Conservation (phyloP, 306 rosid species). For the Pyrus bretschneideri region DNA sequence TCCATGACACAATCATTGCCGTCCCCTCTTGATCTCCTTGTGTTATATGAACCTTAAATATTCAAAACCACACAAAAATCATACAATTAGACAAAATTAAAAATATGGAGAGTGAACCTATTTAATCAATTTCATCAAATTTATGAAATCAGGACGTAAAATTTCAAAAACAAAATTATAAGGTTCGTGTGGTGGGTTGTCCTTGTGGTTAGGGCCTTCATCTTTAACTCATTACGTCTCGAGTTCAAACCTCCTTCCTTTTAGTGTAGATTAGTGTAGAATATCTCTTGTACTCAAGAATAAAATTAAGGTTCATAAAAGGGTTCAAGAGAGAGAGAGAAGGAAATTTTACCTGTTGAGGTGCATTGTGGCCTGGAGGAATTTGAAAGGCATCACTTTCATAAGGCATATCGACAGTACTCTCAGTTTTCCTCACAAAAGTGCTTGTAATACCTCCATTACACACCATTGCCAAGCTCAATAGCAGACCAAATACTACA, state of each 20-base stretch:
- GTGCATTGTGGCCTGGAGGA: slow-evolving; percentile 69
- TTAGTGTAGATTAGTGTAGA: too few relatives aligned
- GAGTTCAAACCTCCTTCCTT: too few relatives aligned
- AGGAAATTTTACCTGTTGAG: slow-evolving; percentile 48
- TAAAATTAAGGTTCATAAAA: not conserved
- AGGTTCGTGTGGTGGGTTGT: too few relatives aligned
- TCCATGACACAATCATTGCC: slow-evolving; percentile 69
- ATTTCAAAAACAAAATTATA: not conserved
- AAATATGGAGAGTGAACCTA: too few relatives aligned
- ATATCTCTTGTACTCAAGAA: too few relatives aligned
- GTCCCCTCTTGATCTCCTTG: slow-evolving; percentile 75
- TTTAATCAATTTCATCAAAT: not conserved
- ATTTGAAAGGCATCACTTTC: slow-evolving; percentile 54
- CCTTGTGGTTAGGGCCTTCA: too few relatives aligned
- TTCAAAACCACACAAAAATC: slow-evolving; percentile 10
- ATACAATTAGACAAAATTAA: not conserved
- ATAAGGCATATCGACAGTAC: slow-evolving; percentile 50
- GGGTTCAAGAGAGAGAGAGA: not conserved
- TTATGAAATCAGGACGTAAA: not conserved
- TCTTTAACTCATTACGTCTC: too few relatives aligned
- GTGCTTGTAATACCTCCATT: slow-evolving; percentile 36
- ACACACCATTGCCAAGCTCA: slow-evolving; percentile 20
- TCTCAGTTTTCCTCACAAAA: slow-evolving; percentile 44
- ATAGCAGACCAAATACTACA: slow-evolving; percentile 27
- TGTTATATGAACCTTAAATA: slow-evolving; percentile 66